phyloP scores from a whole-genome alignment of 2,329 filamentous ascomycete species.

The Penicillium sp. region DNA sequence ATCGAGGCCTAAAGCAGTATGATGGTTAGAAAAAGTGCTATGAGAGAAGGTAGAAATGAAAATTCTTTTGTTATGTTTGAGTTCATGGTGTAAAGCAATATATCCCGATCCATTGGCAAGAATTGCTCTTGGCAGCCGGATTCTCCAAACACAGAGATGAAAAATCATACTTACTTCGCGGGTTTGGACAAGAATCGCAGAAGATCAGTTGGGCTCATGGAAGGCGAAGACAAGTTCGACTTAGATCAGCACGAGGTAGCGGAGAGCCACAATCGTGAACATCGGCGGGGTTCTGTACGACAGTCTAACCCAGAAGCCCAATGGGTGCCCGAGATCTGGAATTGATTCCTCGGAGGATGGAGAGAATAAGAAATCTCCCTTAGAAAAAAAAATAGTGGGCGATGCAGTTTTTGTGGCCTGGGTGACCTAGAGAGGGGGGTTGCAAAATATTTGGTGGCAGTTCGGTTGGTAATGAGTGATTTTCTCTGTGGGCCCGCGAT shows the following conservation, averaged over 20 bases:
- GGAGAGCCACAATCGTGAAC: conserved; percentile 34
- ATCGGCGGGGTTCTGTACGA: conserved; percentile 28
- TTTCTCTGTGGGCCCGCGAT: conserved; percentile 28
- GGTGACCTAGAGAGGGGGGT: conserved; percentile 16
- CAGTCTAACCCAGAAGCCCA: conserved; percentile 15
- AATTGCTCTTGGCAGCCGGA: not conserved
- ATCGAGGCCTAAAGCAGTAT: conserved; percentile 57
- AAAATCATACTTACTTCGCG: conserved; percentile 68
- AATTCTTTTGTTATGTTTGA: not conserved
- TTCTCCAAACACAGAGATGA: conserved; percentile 1
- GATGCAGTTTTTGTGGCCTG: conserved; percentile 7
- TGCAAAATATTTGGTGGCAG: conserved; percentile 22
- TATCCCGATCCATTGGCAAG: not conserved
- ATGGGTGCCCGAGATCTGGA: conserved; percentile 19
- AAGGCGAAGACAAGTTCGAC: conserved; percentile 47
- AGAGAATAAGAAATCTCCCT: conserved; percentile 5
- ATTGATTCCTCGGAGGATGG: conserved; percentile 15
- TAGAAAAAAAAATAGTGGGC: not conserved
- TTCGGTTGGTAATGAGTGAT: conserved; percentile 25
- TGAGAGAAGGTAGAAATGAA: not conserved
- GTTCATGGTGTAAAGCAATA: conserved; percentile 2
- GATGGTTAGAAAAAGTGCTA: conserved; percentile 15
- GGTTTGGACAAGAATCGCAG: conserved; percentile 92
- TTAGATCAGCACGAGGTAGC: conserved; percentile 36
- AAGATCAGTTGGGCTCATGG: conserved; percentile 89